phyloP scores from a whole-genome alignment of 2,329 filamentous ascomycete species.

The Penicillium occitanis region DNA sequence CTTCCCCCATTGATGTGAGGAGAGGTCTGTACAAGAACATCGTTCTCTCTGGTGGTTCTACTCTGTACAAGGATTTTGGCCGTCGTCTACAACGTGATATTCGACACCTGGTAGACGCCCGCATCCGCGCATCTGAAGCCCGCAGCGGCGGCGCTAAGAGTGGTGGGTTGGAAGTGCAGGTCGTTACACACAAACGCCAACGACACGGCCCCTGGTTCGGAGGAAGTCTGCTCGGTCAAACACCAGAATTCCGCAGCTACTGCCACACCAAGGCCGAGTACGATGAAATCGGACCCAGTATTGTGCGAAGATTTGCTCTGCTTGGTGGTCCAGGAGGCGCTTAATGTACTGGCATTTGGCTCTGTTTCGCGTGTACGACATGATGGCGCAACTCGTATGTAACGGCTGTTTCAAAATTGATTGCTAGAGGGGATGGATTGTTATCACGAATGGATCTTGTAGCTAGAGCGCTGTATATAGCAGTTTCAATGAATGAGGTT shows the following conservation, averaged over 20 bases:
- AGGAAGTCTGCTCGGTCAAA: conserved; percentile 92
- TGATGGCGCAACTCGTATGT: conserved; percentile 5
- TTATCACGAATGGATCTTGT: conserved; percentile 11
- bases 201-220: conserved; percentile 98
- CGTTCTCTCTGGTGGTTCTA: conserved; percentile 93
- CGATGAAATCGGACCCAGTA: conserved; percentile 92
- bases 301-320: conserved; percentile 90
- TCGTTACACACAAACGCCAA: conserved; percentile 96
- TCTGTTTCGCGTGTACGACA: conserved; percentile 1
- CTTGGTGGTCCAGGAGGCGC: conserved; percentile 78
- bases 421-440: conserved; percentile 13
- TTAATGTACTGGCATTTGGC: conserved; percentile 26
- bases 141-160: conserved; percentile 89
- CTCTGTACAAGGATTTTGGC: conserved; percentile 97
- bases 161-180: conserved; percentile 92
- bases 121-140: conserved; percentile 88
- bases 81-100: conserved; percentile 95
- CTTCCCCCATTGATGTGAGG: conserved; percentile 94
- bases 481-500: conserved; percentile 12
- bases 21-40: conserved; percentile 99
- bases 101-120: conserved; percentile 87
- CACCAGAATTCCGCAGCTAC: conserved; percentile 96
- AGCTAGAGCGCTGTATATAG: conserved; percentile 20
- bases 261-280: conserved; percentile 92
- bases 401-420: conserved; percentile 3